Percentiles rank a stretch among this genome's conserved stretches.
phyloP scores from a whole-genome alignment of 768 basidiomycete species.

The Trametes elegans region DNA sequence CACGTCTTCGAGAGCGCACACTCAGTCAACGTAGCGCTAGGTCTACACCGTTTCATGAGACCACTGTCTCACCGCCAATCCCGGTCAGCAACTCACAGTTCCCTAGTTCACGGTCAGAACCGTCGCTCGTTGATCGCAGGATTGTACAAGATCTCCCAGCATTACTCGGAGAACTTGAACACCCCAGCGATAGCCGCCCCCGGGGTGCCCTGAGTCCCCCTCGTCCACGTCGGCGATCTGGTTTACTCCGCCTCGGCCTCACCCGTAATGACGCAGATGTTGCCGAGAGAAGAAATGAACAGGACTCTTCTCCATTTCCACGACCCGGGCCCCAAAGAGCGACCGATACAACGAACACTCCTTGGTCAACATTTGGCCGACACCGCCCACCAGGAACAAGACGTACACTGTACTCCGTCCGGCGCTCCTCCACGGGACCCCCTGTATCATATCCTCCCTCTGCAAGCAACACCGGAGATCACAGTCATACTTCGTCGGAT shows the following conservation, averaged over 20 bases:
- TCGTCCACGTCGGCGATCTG: slow-evolving; percentile 15
- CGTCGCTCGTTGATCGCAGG: slow-evolving; percentile 19
- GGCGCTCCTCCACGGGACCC: slow-evolving; percentile 9
- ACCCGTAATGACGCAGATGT: neutral
- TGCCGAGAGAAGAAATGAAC: neutral
- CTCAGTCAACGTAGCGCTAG: slow-evolving; percentile 15
- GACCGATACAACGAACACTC: slow-evolving; percentile 2
- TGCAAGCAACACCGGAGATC: slow-evolving; percentile 11
- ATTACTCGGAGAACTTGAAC: slow-evolving; percentile 19
- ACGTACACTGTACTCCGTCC: neutral
- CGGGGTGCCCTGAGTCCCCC: slow-evolving; percentile 19
- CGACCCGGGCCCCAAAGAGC: neutral
- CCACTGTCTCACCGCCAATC: neutral
- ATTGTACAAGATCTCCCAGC: slow-evolving; percentile 26
- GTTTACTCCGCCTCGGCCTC: neutral
- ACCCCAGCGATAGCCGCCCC: neutral
- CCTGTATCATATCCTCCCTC: slow-evolving; percentile 11
- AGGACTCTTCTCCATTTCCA: neutral
- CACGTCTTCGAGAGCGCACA: slow-evolving; percentile 25
- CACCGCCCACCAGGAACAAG: neutral
- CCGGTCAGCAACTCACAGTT: neutral
- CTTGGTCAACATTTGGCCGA: slow-evolving; percentile 25
- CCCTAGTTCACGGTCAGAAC: slow-evolving; percentile 3
- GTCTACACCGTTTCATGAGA: neutral
- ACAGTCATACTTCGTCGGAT: neutral